Conservation (phyloP, 2,329 filamentous ascomycete genomes). For the Coleophoma eucalyptorum region DNA sequence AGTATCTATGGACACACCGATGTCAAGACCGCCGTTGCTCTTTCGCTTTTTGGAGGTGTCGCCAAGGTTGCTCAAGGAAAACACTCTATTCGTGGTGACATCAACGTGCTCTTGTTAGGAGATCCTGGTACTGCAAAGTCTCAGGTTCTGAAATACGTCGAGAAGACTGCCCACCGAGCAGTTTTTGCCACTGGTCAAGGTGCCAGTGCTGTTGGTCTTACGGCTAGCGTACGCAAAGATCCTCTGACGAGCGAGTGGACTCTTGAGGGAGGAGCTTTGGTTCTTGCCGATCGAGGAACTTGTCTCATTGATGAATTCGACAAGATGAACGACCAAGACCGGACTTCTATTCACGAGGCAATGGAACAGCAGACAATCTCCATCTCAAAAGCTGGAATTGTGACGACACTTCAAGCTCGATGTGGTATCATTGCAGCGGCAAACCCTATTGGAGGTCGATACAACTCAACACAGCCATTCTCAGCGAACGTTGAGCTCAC, state of each 20-base stretch:
- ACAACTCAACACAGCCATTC: conserved; percentile 95
- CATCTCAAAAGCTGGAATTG: conserved; percentile 97
- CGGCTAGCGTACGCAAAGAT: conserved; percentile 91
- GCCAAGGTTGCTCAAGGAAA: conserved; percentile 86
- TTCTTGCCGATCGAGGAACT: conserved; percentile 90
- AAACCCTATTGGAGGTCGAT: conserved; percentile 93
- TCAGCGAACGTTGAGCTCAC: conserved; percentile 95
- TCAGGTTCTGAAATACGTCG: conserved; percentile 94
- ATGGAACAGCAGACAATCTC: conserved; percentile 99
- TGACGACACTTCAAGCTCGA: conserved; percentile 91
- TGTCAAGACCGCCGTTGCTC: conserved; percentile 93
- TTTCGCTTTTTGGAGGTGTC: conserved; percentile 93
- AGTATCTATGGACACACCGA: conserved; percentile 97
- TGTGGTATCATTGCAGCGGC: conserved; percentile 96
- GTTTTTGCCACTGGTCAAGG: conserved; percentile 98
- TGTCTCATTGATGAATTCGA: conserved; percentile 99
- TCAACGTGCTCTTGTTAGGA: conserved; percentile 93
- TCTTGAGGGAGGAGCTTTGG: conserved; percentile 89
- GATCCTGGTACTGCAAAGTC: conserved; percentile 98
- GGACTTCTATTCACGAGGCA: conserved; percentile 97
- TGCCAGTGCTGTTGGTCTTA: conserved; percentile 95
- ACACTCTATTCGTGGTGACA: conserved; percentile 91
- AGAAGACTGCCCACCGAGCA: conserved; percentile 93
- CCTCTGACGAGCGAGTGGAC: conserved; percentile 97
- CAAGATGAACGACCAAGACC: conserved; percentile 99